Percentiles rank a stretch among this genome's conserved stretches.
phyloP scores from a whole-genome alignment of 495 filamentous ascomycete species.

The Penicillium cosmopolitanum region DNA sequence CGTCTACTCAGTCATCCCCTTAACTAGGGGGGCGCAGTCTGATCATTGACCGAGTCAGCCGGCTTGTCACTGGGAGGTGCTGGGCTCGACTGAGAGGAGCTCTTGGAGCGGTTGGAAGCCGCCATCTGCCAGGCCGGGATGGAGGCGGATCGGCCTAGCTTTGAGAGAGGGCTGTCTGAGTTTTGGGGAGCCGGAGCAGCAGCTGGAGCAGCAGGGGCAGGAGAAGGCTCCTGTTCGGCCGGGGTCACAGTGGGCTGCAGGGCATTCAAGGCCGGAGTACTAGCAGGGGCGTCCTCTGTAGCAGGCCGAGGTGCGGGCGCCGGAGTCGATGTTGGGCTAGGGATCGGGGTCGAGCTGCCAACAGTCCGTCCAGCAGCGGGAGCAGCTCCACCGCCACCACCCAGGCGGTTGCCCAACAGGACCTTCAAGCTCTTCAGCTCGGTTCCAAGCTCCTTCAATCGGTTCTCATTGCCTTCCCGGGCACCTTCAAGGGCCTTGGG shows the following conservation, averaged over 20 bases:
- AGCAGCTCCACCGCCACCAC: slow-evolving; percentile 52
- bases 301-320: slow-evolving; percentile 2
- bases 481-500: slow-evolving; percentile 86
- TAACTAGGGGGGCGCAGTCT: slow-evolving; percentile 39
- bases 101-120: slow-evolving; percentile 62
- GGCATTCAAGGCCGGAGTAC: slow-evolving; percentile 19
- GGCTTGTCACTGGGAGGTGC: slow-evolving; percentile 26
- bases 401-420: slow-evolving; percentile 79
- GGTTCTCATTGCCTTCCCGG: slow-evolving; percentile 77
- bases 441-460: slow-evolving; percentile 79
- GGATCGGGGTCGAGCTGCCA: slow-evolving; percentile 30
- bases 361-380: slow-evolving; percentile 39
- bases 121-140: slow-evolving; percentile 94
- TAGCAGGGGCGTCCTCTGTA: background rate
- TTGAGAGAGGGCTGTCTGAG: slow-evolving; percentile 42
- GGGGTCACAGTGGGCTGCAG: slow-evolving; percentile 34
- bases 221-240: slow-evolving; percentile 36
- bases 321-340: slow-evolving; percentile 22
- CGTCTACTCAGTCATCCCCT: slow-evolving; percentile 3
- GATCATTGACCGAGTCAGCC: slow-evolving; percentile 29
- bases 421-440: slow-evolving; percentile 94
- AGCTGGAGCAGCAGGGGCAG: slow-evolving; percentile 39
- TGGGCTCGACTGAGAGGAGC: slow-evolving; percentile 36
- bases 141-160: slow-evolving; percentile 61
- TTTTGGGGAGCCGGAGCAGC: slow-evolving; percentile 20